These are phyloP conservation scores for Phyllosticta citriasiana DNA, from an alignment of 2,329 filamentous ascomycete genomes.

Conservation along the genomic window DNA sequence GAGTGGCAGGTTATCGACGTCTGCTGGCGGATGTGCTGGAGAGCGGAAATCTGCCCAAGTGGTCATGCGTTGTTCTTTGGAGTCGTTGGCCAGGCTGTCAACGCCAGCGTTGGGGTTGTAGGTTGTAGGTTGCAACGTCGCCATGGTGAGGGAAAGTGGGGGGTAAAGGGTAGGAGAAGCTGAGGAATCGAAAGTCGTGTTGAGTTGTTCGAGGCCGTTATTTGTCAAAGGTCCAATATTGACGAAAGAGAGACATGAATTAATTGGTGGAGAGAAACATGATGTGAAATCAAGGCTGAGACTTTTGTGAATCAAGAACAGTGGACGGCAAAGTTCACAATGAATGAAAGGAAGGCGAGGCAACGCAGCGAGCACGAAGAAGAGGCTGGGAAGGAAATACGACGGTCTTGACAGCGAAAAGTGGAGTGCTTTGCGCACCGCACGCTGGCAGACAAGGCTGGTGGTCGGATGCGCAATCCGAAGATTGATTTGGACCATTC, in stretches of 20 bases:
- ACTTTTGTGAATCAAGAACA: not conserved
- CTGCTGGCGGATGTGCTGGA: constrained; percentile 4
- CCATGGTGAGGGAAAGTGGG: constrained; percentile 13
- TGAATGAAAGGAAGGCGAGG: not conserved
- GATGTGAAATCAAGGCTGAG: not conserved
- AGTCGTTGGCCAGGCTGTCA: not conserved
- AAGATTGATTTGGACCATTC: not conserved
- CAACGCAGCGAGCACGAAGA: not conserved
- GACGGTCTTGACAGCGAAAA: not conserved
- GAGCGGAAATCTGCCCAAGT: constrained; percentile 10
- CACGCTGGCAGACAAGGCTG: not conserved
- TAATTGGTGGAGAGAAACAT: not conserved
- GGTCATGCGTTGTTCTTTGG: constrained; percentile 12
- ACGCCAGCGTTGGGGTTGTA: constrained; percentile 1
- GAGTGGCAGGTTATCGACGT: constrained; percentile 1
- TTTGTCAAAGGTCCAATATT: not conserved
- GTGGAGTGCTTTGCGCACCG: not conserved
- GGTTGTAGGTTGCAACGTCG: constrained; percentile 9
- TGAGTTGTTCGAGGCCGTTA: not conserved
- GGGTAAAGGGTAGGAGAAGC: not conserved
- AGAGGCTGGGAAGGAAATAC: not conserved
- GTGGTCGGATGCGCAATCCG: not conserved
- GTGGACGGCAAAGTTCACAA: not conserved
- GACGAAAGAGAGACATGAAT: not conserved
- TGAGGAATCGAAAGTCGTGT: not conserved